Base-by-base conservation (phyloP, 179 eudicot genomes). In the Silene vulgaris region DNA sequence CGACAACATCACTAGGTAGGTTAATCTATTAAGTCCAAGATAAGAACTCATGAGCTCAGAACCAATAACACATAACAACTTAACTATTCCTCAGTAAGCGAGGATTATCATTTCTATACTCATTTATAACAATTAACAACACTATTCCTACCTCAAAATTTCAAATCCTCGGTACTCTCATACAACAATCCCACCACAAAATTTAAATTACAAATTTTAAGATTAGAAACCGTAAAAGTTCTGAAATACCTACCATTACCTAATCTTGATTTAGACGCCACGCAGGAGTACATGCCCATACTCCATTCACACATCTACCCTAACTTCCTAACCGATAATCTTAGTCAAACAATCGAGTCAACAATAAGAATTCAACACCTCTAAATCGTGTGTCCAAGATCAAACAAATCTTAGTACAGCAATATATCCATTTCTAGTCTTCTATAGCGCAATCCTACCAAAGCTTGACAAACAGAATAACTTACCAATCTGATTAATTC, bases 81-180 rank as follows among this genome's bases (percentile, higher is more conserved):
- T 68, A 37, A 43, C 20, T 20, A 17, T 16, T 5, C 19, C 48
- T 65, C 0, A 32, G 50, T 32, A 66, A 32, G 23, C 21, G 23
- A 16, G 19, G 69, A 29, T 65, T 30, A 65, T 29, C 1, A 65
- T 32, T 30, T 14, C 45, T 32, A 32, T n/a, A 6, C 7, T 32
- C 16, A n/a, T 66, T 43, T 30, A 65, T 32, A 63, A 32, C 35
- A 32, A 3, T 9, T 32, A 63, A 32, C 35, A 32, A 3, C 43
- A 37, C 43, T 37, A 37, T 37, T 7, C 67, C 67, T 26, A 63
- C 37, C 67, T 26, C 67, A 63, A 65, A 14, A 65, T n/a, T 30
- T 65, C 12, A 30, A 14, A 14, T 13, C n/a, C 26, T 21, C 65
- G 21, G 64, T 20, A 61, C 3, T 20, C 30, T 20, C 8, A 28